These are phyloP conservation scores for Sphaerobolus stellatus DNA, from an alignment of 1,284 basidiomycete genomes.

Conservation along the genomic window DNA sequence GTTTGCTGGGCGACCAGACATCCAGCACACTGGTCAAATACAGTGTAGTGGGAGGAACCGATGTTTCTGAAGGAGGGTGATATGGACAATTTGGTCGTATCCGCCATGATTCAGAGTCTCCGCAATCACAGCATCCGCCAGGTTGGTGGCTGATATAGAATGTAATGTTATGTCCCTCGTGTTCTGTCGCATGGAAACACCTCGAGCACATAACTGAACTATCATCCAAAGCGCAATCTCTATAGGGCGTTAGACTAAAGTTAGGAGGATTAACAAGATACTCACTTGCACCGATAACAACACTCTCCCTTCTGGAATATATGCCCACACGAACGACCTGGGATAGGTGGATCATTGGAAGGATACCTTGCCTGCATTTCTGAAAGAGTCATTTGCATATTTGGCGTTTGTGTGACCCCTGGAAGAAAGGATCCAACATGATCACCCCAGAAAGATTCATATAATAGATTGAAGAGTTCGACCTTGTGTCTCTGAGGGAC, in stretches of 20 bases:
- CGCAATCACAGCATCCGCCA: slow-evolving; percentile 91
- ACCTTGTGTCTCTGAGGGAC: too few relatives aligned
- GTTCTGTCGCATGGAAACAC: slow-evolving; percentile 85
- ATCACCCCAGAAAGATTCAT: slow-evolving; percentile 75
- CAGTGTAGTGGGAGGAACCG: slow-evolving; percentile 24
- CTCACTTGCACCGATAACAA: slow-evolving; percentile 90
- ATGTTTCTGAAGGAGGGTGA: slow-evolving; percentile 48
- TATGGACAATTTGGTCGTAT: slow-evolving; percentile 64
- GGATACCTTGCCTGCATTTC: slow-evolving; percentile 63
- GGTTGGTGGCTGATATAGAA: slow-evolving; percentile 91
- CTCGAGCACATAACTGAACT: slow-evolving; percentile 85
- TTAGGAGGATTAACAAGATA: slow-evolving; percentile 15
- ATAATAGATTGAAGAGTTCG: slow-evolving; percentile 75
- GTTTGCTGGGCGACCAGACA: slow-evolving; percentile 56
- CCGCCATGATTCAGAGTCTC: slow-evolving; percentile 86
- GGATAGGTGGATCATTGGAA: slow-evolving; percentile 54
- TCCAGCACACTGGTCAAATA: slow-evolving; percentile 39
- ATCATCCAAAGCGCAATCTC: slow-evolving; percentile 87
- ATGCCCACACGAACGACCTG: slow-evolving; percentile 69
- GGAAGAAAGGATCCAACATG: slow-evolving; percentile 70
- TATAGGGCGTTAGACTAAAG: slow-evolving; percentile 30
- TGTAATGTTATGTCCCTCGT: slow-evolving; percentile 83
- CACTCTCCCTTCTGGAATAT: slow-evolving; percentile 84
- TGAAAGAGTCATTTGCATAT: slow-evolving; percentile 58
- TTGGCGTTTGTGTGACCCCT: slow-evolving; percentile 56